A percentile compares a stretch with the other conserved stretches of the same genome.
Evolutionary conservation across 2,329 filamentous ascomycete genomes (phyloP).

Genomic region (Coniella lustricola): DNA sequence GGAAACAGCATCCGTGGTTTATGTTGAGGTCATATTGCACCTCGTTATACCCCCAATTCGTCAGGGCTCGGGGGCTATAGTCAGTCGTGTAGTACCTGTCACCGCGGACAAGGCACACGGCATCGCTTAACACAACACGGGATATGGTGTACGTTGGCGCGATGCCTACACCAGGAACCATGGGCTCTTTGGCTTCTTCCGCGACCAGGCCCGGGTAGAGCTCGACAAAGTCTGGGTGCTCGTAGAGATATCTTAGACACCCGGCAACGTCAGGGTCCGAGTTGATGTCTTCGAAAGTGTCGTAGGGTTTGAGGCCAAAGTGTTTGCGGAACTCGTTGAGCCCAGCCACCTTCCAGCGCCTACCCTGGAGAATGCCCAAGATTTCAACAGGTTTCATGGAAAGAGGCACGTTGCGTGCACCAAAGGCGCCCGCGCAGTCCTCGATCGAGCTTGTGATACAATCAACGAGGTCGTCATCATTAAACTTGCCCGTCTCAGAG

Average conservation of each 20-base stretch:
- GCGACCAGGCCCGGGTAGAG: conserved; percentile 72
- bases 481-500: conserved; percentile 55
- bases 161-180: conserved; percentile 68
- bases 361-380: conserved; percentile 69
- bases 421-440: conserved; percentile 69
- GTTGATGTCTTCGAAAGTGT: conserved; percentile 78
- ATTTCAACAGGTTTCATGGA: conserved; percentile 72
- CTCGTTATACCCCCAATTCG: conserved; percentile 78
- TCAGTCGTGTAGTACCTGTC: conserved; percentile 76
- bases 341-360: conserved; percentile 69
- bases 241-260: conserved; percentile 60
- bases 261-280: conserved; percentile 64
- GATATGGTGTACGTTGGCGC: conserved; percentile 71
- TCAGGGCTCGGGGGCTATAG: conserved; percentile 65
- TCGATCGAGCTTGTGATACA: conserved; percentile 65
- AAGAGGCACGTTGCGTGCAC: conserved; percentile 65
- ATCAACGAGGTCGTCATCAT: conserved; percentile 68
- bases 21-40: conserved; percentile 63
- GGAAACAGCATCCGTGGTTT: conserved; percentile 77
- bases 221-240: conserved; percentile 73
- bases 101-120: conserved; percentile 69
- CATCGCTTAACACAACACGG: conserved; percentile 69
- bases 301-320: conserved; percentile 69
- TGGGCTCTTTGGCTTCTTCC: conserved; percentile 67
- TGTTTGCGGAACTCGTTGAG: conserved; percentile 82